Evolutionary conservation across 345 rosid genomes (phyloP), one percentile per base, ranked within the genome.

Genomic region (Arabidopsis suecica): DNA sequence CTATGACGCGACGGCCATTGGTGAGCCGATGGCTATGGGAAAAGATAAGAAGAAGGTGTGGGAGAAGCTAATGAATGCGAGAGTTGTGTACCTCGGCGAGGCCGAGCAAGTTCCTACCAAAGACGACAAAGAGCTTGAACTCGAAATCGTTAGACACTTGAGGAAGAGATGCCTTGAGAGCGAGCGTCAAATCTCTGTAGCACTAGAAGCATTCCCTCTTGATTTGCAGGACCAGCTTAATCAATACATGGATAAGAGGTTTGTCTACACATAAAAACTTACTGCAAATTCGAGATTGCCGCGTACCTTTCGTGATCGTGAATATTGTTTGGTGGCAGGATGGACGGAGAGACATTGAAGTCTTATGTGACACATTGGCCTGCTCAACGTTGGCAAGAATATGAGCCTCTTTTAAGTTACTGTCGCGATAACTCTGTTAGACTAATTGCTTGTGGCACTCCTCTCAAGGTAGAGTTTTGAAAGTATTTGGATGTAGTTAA

Each of bases 101-200:
- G 95, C 97, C 2, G 98, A 91, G 88, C 97, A 90, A 33, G 98
- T 94, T 5, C 98, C 98, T 28, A 84, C 82, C 5, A 83, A 77
- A 58, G 97, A 94, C 23, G 98, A 94, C 38, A 84, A 86, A 67
- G 93, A 81, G 9, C 74, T 94, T 78, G 98, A 91, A 83, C 91
- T 91, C 32, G 84, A 90, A 76, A 88, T 91, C 61, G 80, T 89
- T 0, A 89, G 84, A 84, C 88, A 76, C 69, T 56, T 91, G 81
- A 81, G 60, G 79, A 83, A 72, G 67, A 85, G 87, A 34, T 91
- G 95, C 72, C 47, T 81, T n/a, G 96, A 87, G 62, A 83, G 69
- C 49, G 88, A 90, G 18, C 84, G 85, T 61, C 48, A 81, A 50
- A 53, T 94, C 59, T 83, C 96, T 5, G 67, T 90, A 25, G 98